Percentiles rank a stretch among this genome's conserved stretches.
Conservation (phyloP, 1,284 basidiomycete genomes). For the Moesziomyces antarcticus region DNA sequence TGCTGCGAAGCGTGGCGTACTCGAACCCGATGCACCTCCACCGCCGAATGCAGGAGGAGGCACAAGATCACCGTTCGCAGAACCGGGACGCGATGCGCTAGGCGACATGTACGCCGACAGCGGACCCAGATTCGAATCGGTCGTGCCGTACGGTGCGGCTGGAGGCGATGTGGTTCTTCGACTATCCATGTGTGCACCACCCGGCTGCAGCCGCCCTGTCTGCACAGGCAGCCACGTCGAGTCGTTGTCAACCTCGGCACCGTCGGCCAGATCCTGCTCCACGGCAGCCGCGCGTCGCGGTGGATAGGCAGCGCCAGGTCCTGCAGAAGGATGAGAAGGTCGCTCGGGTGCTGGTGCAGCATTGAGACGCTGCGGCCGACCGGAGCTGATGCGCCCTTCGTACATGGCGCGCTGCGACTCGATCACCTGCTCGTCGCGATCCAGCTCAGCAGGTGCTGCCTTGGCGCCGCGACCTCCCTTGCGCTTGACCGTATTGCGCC, state of each 20-base stretch:
- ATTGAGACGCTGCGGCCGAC: conserved; percentile 16
- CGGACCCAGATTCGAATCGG: conserved; percentile 15
- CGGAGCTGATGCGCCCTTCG: conserved; percentile 26
- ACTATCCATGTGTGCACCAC: conserved; percentile 1
- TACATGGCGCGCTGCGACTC: conserved; percentile 50
- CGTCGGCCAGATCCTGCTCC: conserved; percentile 31
- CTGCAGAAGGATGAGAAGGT: neutral
- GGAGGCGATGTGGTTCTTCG: conserved; percentile 10
- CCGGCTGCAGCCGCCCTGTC: neutral
- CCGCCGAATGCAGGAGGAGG: conserved; percentile 18
- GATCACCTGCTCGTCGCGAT: conserved; percentile 36
- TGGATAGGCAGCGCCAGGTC: neutral
- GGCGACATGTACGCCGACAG: conserved; percentile 29
- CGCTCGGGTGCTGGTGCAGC: conserved; percentile 22
- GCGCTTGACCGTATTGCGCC: conserved; percentile 45
- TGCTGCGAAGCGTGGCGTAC: conserved; percentile 16
- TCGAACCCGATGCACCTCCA: conserved; percentile 20
- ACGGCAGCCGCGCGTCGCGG: conserved; percentile 3
- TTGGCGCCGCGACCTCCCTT: conserved; percentile 36
- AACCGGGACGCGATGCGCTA: conserved; percentile 26
- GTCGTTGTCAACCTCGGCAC: conserved; percentile 5
- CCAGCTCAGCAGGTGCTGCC: conserved; percentile 14
- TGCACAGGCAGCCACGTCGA: conserved; percentile 10
- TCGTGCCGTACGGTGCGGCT: conserved; percentile 13
- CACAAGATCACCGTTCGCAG: conserved; percentile 20